Evolutionary conservation across 1,284 basidiomycete species (phyloP).

Genomic region (Bondarzewia mesenterica): DNA sequence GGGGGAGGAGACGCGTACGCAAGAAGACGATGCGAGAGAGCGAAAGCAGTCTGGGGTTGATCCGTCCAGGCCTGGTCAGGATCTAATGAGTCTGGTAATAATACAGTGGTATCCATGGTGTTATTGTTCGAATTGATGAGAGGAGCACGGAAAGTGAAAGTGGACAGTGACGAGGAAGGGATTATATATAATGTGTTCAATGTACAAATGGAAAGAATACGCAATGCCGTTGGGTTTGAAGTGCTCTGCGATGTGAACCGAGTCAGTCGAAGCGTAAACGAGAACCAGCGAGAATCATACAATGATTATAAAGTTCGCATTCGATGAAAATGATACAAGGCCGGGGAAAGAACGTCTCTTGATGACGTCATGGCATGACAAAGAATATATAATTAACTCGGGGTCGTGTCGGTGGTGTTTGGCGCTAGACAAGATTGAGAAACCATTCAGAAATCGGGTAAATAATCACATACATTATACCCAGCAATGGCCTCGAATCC

Average conservation of each 20-base stretch:
- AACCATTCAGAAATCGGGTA: not conserved
- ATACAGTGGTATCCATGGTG: slow-evolving; percentile 19
- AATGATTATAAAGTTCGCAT: slow-evolving; percentile 44
- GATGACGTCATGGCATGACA: slow-evolving; percentile 46
- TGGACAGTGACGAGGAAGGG: slow-evolving; percentile 33
- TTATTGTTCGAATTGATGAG: slow-evolving; percentile 23
- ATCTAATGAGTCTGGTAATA: slow-evolving; percentile 26
- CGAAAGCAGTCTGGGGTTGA: slow-evolving; percentile 40
- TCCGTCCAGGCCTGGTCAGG: slow-evolving; percentile 8
- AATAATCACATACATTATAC: slow-evolving; percentile 43
- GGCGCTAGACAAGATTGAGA: slow-evolving; percentile 9
- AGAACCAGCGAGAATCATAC: slow-evolving; percentile 31
- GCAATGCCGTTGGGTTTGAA: slow-evolving; percentile 43
- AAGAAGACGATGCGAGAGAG: slow-evolving; percentile 54
- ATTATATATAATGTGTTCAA: slow-evolving; percentile 46
- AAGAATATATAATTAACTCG: slow-evolving; percentile 47
- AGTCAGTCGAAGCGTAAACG: slow-evolving; percentile 4
- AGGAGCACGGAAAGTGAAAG: slow-evolving; percentile 25
- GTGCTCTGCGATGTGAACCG: slow-evolving; percentile 37
- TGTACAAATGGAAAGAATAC: slow-evolving; percentile 47
- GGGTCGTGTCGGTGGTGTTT: slow-evolving; percentile 13
- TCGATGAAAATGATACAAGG: slow-evolving; percentile 40
- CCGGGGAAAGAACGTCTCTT: slow-evolving; percentile 38
- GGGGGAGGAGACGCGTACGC: slow-evolving; percentile 47
- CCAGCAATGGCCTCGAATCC: slow-evolving; percentile 40